Evolutionary conservation across 2,329 filamentous ascomycete species (phyloP), one percentile per base, ranked within the genome.

Genomic region (Escovopsis sp.): DNA sequence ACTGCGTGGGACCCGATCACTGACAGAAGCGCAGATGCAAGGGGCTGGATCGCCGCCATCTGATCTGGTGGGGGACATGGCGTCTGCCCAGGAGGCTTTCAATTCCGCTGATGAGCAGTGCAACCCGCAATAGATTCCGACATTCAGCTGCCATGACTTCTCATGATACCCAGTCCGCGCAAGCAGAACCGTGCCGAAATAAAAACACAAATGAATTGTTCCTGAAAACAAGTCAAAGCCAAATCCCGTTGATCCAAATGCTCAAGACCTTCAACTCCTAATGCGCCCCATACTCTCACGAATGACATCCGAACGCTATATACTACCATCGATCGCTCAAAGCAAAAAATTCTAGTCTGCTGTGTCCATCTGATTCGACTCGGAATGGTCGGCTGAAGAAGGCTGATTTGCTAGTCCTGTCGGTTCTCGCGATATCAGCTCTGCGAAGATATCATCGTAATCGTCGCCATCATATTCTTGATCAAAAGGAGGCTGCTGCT

Each of bases 41-140:
- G 81, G 81, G 41, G 82, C 83, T 47, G 91, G 91, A 9, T 87
- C 85, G 18, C 91, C 91, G 37, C 91, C 91, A 1, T 73, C 85
- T 33, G 91, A 96, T 60, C 68, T 98, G 15, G 83, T 98, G 12
- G 89, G 88, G 43, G 86, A 94, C 57, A 82, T 94, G 75, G 79
- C 80, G 43, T 82, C 83, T 40, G 82, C 84, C 15, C 85, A 89
- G 56, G 85, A 89, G 50, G 74, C 72, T 6, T 67, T 81, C 45
- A 73, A 69, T 36, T 69, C 64, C 32, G 68, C 73, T 26, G 77
- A 80, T 50, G 77, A 80, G 51, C 67, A 72, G 26, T 81, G 77
- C 52, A 72, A 75, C 47, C 71, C 70, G 44, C 77, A 80, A 64
- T 81, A 65, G 64, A 59, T 49, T 46, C 39, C 42, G 47, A 38